Evolutionary conservation across 1,139 yeast species (phyloP).

Genomic region (Magnusiomyces tetraspermus): DNA sequence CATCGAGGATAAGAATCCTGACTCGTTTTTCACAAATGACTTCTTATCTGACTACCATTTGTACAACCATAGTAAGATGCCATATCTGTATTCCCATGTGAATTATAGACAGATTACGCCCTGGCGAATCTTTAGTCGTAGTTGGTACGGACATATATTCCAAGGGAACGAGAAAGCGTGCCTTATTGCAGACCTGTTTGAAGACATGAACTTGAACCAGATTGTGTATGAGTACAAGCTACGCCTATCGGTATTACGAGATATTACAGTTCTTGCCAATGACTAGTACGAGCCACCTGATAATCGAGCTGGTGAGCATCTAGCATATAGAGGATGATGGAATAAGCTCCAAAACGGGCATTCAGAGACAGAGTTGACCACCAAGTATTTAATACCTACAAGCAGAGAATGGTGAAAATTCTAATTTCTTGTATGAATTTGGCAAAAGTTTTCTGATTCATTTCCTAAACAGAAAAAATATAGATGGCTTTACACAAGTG

Average conservation of each 20-base stretch:
- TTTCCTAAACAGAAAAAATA: too few species aligned
- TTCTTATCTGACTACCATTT: neutral
- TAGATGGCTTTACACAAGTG: too few species aligned
- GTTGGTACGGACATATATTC: neutral
- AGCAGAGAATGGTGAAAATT: neutral
- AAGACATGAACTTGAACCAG: neutral
- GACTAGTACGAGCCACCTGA: too few species aligned
- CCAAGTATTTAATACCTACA: neutral
- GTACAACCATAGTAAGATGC: neutral
- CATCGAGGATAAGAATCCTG: neutral
- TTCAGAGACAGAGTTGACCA: neutral
- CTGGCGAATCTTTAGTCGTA: neutral
- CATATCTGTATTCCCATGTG: neutral
- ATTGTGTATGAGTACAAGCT: neutral
- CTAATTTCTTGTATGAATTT: too few species aligned
- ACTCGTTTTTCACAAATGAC: neutral
- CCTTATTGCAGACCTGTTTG: neutral
- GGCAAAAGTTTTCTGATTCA: too few species aligned
- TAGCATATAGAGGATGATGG: neutral
- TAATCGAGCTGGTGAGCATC: too few species aligned
- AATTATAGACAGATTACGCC: neutral
- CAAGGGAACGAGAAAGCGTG: neutral
- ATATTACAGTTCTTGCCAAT: neutral
- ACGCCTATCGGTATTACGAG: neutral
- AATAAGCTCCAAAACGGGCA: neutral